Evolutionary conservation across 176 grass and related monocot species (phyloP).

Genomic region (Hsuehochloa calcarea): DNA sequence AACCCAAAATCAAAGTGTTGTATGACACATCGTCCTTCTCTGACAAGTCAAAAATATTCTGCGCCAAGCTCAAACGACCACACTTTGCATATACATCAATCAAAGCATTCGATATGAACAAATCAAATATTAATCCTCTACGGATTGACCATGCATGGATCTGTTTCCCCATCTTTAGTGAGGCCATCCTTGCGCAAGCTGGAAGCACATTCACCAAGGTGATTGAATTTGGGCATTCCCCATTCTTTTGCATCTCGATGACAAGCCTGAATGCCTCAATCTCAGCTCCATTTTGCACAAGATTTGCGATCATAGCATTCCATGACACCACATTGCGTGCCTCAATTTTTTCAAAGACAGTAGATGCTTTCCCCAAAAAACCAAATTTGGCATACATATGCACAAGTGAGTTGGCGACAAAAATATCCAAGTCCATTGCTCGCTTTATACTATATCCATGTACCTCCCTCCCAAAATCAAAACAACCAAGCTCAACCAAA

Average conservation of each 20-base stretch:
- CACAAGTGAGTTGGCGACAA: constrained; percentile 67
- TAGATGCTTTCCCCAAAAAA: constrained; percentile 45
- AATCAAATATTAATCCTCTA: constrained; percentile 47
- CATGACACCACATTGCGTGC: constrained; percentile 61
- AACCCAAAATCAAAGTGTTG: constrained; percentile 79
- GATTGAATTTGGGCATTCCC: constrained; percentile 62
- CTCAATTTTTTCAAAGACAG: constrained; percentile 60
- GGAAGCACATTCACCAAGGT: constrained; percentile 63
- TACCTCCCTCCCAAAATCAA: constrained; percentile 55
- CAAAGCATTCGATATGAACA: constrained; percentile 81
- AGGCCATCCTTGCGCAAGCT: constrained; percentile 72
- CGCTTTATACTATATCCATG: constrained; percentile 61
- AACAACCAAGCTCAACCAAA: constrained; percentile 68
- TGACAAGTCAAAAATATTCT: constrained; percentile 59
- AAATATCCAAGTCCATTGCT: constrained; percentile 59
- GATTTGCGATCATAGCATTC: constrained; percentile 84
- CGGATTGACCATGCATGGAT: constrained; percentile 71
- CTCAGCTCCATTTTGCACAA: constrained; percentile 62
- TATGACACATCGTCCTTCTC: constrained; percentile 79
- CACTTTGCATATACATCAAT: constrained; percentile 93
- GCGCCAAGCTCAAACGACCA: constrained; percentile 51
- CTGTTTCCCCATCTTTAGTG: constrained; percentile 67
- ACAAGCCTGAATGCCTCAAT: constrained; percentile 50
- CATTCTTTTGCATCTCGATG: constrained; percentile 57
- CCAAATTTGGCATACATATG: constrained; percentile 93